A percentile compares a stretch with the other conserved stretches of the same genome.
Conservation (phyloP, 768 basidiomycete genomes). For the Lactarius vividus region DNA sequence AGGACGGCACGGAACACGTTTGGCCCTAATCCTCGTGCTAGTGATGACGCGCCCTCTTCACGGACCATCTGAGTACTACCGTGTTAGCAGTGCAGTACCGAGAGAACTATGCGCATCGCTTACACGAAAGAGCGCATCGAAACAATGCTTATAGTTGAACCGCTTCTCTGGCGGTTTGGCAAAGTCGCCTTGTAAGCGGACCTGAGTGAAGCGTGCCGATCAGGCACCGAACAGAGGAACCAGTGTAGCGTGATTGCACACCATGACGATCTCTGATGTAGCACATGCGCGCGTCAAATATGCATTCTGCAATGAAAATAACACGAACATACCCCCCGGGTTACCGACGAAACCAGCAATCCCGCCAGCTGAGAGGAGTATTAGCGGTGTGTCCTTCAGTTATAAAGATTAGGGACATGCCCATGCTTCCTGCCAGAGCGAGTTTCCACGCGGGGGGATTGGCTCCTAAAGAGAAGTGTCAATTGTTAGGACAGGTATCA, state of each 20-base stretch:
- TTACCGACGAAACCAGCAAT: slow-evolving; percentile 89
- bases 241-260: background rate
- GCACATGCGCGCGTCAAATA: background rate
- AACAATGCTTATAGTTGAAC: slow-evolving; percentile 86
- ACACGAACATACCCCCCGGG: slow-evolving; percentile 59
- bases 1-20: slow-evolving; percentile 84
- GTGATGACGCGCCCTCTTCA: slow-evolving; percentile 78
- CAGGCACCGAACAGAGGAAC: background rate
- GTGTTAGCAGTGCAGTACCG: slow-evolving; percentile 19
- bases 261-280: slow-evolving; percentile 69
- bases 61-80: slow-evolving; percentile 63
- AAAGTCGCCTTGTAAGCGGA: slow-evolving; percentile 87
- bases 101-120: slow-evolving; percentile 35
- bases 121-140: slow-evolving; percentile 84
- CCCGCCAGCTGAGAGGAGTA: slow-evolving; percentile 57
- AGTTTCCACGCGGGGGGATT: slow-evolving; percentile 80
- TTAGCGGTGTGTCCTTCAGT: background rate
- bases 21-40: slow-evolving; percentile 73
- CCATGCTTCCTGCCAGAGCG: slow-evolving; percentile 81
- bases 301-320: background rate
- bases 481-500: background rate
- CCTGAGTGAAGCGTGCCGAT: slow-evolving; percentile 36
- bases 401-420: slow-evolving; percentile 36
- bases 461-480: slow-evolving; percentile 39
- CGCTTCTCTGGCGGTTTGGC: slow-evolving; percentile 85